Evolutionary conservation across 768 basidiomycete species (phyloP), one percentile per base, ranked within the genome.

Genomic region (Podaxis mareebaensis): DNA sequence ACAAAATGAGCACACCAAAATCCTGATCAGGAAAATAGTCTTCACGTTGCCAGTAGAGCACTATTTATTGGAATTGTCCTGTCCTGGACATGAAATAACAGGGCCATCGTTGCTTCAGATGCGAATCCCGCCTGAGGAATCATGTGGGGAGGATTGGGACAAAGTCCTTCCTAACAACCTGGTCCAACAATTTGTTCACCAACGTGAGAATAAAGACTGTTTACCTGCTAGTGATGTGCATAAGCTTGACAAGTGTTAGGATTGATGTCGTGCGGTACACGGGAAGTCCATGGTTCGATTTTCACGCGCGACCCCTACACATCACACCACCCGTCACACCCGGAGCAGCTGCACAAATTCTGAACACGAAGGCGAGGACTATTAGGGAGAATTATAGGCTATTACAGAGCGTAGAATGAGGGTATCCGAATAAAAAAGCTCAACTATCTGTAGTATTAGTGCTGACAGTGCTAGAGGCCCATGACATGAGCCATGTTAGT

Each of bases 111-210:
- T 71, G 17, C 76, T 71, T 55, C 84, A 56, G 51, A 88, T 82
- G 64, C 85, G 84, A 15, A 85, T 71, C 67, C 87, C 85, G 17
- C 84, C 83, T 82, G 60, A 86, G 67, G 60, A 73, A 75, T 24
- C 77, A 74, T 2, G 77, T 81, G 7, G 87, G 87, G 5, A 88
- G 75, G 64, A 83, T 86, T 26, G 88, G 87, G 46, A 89, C 74
- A 24, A 77, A 59, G 67, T 85, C 81, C 51, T 66, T 56, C 33
- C 67, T 68, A 26, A 11, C 15, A 58, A 12, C 26, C 33, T 51
- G 42, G 36, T n/a, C 10, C 61, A 58, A 26, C 42, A 28, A 17
- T 48, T n/a, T 51, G 24, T 20, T 39, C 39, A n/a, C 11, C n/a
- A 26, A 26, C 3, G 26, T 26, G 26, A 26, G 26, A 30, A 4